Conservation (phyloP, 176 grass and related monocot species). For the Cenchrus purpureus region DNA sequence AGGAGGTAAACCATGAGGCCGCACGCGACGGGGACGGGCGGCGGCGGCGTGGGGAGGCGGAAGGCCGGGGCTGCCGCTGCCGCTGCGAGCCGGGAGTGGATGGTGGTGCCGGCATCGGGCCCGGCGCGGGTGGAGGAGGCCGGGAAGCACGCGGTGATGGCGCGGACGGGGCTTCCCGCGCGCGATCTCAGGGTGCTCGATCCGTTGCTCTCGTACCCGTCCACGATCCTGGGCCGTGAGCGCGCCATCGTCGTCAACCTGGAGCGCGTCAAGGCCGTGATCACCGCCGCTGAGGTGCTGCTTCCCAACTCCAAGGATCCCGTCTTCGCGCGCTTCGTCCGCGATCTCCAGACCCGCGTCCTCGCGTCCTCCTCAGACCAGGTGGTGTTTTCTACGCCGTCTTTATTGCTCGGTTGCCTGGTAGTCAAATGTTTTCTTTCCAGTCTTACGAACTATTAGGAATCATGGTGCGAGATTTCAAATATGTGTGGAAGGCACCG, state of each 20-base stretch:
- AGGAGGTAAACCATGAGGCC: constrained; percentile 39
- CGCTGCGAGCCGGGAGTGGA: constrained; percentile 77
- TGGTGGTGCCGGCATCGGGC: constrained; percentile 71
- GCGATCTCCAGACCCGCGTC: constrained; percentile 73
- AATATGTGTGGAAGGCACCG: neutral
- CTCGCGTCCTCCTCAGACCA: constrained; percentile 49
- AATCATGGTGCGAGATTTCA: neutral
- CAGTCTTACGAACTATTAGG: neutral
- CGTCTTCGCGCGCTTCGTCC: constrained; percentile 70
- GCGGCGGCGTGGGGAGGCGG: constrained; percentile 47
- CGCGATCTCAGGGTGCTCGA: constrained; percentile 84
- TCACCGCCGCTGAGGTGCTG: constrained; percentile 88
- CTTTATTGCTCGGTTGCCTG: neutral
- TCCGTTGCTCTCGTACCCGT: constrained; percentile 81
- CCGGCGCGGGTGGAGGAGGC: constrained; percentile 70
- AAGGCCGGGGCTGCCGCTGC: constrained; percentile 59
- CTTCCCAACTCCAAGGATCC: constrained; percentile 86
- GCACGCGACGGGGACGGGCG: constrained; percentile 2
- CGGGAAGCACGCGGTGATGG: constrained; percentile 89
- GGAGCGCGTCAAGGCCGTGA: constrained; percentile 88
- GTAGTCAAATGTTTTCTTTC: neutral
- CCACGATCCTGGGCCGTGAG: constrained; percentile 88
- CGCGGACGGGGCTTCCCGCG: constrained; percentile 76
- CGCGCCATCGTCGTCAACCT: constrained; percentile 91
- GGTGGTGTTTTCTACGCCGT: neutral